These are phyloP conservation scores for Zizania latifolia DNA, from an alignment of 176 grass and related monocot species.

Conservation along the genomic window DNA sequence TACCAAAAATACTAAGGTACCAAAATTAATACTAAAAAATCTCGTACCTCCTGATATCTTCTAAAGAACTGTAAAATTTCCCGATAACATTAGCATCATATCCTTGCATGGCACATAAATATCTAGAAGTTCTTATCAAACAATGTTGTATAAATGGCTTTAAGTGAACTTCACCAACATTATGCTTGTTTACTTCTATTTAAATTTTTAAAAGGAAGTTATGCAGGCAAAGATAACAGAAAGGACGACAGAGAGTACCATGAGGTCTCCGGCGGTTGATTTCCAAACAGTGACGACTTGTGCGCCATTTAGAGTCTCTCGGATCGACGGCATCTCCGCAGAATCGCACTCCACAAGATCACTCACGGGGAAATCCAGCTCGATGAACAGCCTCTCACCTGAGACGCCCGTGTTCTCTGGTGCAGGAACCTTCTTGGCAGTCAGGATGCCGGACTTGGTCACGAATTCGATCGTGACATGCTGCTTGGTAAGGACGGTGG, in stretches of 20 bases:
- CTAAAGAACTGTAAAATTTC: too few species aligned
- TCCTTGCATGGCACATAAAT: neutral
- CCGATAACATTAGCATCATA: neutral
- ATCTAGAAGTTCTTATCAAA: neutral
- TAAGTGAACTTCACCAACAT: neutral
- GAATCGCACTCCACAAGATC: slow-evolving; percentile 28
- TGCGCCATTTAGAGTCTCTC: slow-evolving; percentile 49
- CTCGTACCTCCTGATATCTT: too few species aligned
- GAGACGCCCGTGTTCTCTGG: neutral
- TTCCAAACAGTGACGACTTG: slow-evolving; percentile 48
- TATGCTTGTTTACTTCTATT: neutral
- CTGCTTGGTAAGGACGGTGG: slow-evolving; percentile 17
- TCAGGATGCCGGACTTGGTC: slow-evolving; percentile 57
- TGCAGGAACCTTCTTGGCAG: slow-evolving; percentile 33
- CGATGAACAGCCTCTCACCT: slow-evolving; percentile 49
- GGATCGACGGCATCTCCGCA: slow-evolving; percentile 42
- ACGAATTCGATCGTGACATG: slow-evolving; percentile 41
- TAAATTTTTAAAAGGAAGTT: neutral
- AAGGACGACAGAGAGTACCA: slow-evolving; percentile 11
- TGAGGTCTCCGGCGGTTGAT: slow-evolving; percentile 33
- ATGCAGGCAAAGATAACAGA: neutral
- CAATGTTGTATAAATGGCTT: too few species aligned
- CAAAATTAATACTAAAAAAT: too few species aligned
- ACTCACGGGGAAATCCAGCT: slow-evolving; percentile 58
- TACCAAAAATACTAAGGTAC: too few species aligned